Conservation (phyloP, 176 grass and related monocot genomes). For the Dendrocalamus sinicus region DNA sequence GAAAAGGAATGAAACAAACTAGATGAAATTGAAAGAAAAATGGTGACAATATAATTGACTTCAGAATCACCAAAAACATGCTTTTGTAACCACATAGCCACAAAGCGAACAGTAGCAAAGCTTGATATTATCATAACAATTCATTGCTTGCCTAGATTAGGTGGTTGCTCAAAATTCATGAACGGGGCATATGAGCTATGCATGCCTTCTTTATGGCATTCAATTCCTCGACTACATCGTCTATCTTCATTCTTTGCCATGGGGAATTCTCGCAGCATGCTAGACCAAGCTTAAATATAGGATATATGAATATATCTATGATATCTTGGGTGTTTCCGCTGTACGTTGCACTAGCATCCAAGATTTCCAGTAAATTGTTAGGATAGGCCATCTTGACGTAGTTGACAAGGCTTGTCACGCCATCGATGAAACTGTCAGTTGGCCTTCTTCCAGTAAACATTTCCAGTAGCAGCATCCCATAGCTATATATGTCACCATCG, state of each 20-base stretch:
- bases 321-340: background rate
- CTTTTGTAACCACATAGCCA: background rate
- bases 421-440: constrained; percentile 21
- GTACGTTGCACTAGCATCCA: background rate
- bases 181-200: background rate
- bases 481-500: constrained; percentile 28
- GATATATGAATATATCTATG: background rate
- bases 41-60: background rate
- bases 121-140: too few relatives aligned
- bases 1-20: background rate
- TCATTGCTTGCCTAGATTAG: background rate
- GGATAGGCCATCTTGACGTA: constrained; percentile 23
- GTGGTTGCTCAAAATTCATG: background rate
- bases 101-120: too few relatives aligned
- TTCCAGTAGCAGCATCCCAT: constrained; percentile 8
- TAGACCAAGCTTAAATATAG: background rate
- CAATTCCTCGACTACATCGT: background rate
- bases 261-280: background rate
- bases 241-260: background rate
- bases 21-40: background rate
- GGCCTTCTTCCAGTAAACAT: constrained; percentile 44
- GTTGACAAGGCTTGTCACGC: background rate
- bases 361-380: constrained; percentile 23
- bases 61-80: background rate
- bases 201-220: background rate